A percentile compares a stretch with the other conserved stretches of the same genome.
Evolutionary conservation across 768 basidiomycete species (phyloP).

Genomic region (Agrocybe pediades): DNA sequence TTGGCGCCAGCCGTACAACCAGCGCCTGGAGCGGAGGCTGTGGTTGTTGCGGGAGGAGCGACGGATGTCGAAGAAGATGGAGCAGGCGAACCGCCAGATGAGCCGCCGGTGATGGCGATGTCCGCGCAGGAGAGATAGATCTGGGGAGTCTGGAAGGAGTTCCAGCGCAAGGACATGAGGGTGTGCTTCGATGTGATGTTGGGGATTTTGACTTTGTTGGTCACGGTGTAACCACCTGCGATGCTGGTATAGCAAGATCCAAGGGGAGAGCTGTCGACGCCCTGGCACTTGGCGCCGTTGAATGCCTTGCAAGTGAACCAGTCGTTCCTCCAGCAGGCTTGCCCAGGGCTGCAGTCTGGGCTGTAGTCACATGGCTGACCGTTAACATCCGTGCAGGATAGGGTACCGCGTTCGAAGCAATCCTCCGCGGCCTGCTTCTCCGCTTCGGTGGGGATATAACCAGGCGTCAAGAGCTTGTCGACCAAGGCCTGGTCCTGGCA

Average conservation of each 20-base stretch:
- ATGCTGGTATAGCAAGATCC: constrained; percentile 8
- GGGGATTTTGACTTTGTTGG: constrained; percentile 7
- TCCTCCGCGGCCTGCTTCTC: constrained; percentile 6
- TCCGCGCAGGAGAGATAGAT: not conserved
- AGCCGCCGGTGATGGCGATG: not conserved
- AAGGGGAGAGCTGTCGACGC: constrained; percentile 5
- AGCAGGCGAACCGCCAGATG: not conserved
- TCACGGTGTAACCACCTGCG: constrained; percentile 4
- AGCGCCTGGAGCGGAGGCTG: not conserved
- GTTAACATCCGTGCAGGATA: constrained; percentile 1
- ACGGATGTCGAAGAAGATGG: not conserved
- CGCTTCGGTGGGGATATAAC: constrained; percentile 1
- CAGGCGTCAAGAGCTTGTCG: constrained; percentile 4
- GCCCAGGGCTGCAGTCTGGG: constrained; percentile 1
- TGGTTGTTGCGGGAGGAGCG: not conserved
- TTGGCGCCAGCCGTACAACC: not conserved
- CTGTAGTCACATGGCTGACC: constrained; percentile 2
- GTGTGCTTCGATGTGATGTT: constrained; percentile 3
- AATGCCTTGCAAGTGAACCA: constrained; percentile 8
- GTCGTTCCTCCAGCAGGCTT: constrained; percentile 3
- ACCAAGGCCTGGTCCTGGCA: constrained; percentile 8
- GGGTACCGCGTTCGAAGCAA: constrained; percentile 4
- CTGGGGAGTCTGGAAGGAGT: not conserved
- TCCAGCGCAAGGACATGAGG: constrained; percentile 3
- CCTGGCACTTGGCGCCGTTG: constrained; percentile 5